A percentile compares a stretch with the other conserved stretches of the same genome.
These are phyloP conservation scores for Chalciporus sphaerocephalus DNA, from an alignment of 768 basidiomycete species.

Conservation along the genomic window DNA sequence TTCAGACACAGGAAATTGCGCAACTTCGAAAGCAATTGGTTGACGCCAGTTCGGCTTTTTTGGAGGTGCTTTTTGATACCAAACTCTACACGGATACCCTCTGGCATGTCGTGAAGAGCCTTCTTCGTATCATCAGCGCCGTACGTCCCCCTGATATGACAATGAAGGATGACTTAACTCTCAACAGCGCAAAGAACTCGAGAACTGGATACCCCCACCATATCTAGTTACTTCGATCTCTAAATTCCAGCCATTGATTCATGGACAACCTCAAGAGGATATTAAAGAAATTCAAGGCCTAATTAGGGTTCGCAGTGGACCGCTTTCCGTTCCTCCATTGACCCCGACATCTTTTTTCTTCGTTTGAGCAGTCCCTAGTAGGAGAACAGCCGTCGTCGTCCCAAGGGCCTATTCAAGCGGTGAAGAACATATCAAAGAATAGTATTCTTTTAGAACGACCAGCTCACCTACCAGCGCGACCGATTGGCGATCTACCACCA, in stretches of 20 bases:
- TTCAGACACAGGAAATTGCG: constrained; percentile 27
- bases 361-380: constrained; percentile 43
- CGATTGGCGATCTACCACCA: constrained; percentile 9
- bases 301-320: constrained; percentile 56
- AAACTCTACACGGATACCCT: constrained; percentile 21
- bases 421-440: constrained; percentile 10
- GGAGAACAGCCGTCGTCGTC: constrained; percentile 17
- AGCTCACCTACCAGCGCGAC: constrained; percentile 27
- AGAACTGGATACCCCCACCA: constrained; percentile 41
- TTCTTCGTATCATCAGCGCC: constrained; percentile 21
- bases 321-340: constrained; percentile 34
- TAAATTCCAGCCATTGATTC: constrained; percentile 27
- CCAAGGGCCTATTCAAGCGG: constrained; percentile 14
- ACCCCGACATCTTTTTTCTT: constrained; percentile 38
- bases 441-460: constrained; percentile 19
- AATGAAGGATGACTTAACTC: constrained; percentile 22
- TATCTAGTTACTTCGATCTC: constrained; percentile 36
- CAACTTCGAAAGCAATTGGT: constrained; percentile 44
- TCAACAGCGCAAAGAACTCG: constrained; percentile 40
- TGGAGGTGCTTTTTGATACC: constrained; percentile 32
- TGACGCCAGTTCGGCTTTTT: constrained; percentile 46
- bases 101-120: constrained; percentile 22
- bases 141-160: constrained; percentile 20
- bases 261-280: constrained; percentile 21
- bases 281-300: constrained; percentile 37